These are phyloP conservation scores for Corchorus capsularis DNA, from an alignment of 345 rosid species.

Conservation along the genomic window DNA sequence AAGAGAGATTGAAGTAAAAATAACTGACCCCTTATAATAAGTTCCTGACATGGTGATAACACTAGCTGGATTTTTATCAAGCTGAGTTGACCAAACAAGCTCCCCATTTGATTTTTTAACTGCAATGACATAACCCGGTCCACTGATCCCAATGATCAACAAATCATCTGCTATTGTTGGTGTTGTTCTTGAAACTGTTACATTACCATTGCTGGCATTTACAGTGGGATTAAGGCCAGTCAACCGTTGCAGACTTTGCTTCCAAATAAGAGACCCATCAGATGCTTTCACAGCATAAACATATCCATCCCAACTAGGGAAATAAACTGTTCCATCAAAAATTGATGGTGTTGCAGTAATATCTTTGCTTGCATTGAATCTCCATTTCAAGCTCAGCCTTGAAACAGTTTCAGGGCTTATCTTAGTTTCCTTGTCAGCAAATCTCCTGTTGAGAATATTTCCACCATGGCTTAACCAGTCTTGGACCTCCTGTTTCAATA, in stretches of 20 bases:
- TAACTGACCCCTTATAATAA: slow-evolving; percentile 33
- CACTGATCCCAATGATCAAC: slow-evolving; percentile 37
- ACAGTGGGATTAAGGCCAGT: slow-evolving; percentile 40
- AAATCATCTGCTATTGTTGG: slow-evolving; percentile 40
- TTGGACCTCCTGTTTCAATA: not conserved
- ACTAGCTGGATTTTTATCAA: slow-evolving; percentile 37
- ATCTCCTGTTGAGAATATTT: slow-evolving; percentile 35
- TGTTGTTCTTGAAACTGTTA: slow-evolving; percentile 43
- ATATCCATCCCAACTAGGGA: slow-evolving; percentile 55
- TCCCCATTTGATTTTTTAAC: slow-evolving; percentile 32
- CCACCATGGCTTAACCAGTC: slow-evolving; percentile 52
- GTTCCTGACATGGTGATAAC: slow-evolving; percentile 50
- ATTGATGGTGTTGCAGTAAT: slow-evolving; percentile 49
- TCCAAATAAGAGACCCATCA: slow-evolving; percentile 45
- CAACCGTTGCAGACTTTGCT: slow-evolving; percentile 37
- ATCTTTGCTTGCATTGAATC: slow-evolving; percentile 48
- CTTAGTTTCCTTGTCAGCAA: slow-evolving; percentile 24
- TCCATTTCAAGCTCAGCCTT: slow-evolving; percentile 39
- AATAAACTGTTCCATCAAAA: slow-evolving; percentile 35
- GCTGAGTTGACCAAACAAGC: slow-evolving; percentile 39
- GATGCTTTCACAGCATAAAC: slow-evolving; percentile 46
- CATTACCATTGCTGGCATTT: slow-evolving; percentile 15
- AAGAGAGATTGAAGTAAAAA: not conserved
- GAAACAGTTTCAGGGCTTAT: slow-evolving; percentile 28
- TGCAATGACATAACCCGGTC: slow-evolving; percentile 48